Evolutionary conservation across 768 basidiomycete species (phyloP), one percentile per base, ranked within the genome.

Genomic region (Suillus alpinus): DNA sequence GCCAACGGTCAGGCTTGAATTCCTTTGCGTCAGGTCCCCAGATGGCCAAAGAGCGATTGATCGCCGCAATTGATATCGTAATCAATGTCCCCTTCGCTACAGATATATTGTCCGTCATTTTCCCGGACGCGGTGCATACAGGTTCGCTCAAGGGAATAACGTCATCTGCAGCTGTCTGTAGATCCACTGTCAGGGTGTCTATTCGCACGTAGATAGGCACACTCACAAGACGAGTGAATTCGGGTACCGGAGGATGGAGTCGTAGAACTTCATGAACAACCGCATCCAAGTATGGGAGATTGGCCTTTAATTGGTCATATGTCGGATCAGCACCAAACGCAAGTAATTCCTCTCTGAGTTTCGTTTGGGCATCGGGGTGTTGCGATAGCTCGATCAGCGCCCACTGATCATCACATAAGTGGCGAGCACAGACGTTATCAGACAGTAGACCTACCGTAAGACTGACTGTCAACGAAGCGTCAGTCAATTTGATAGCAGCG

Each of bases 11-110:
- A n/a, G n/a, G n/a, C n/a, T n/a, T n/a, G n/a, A n/a, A n/a, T n/a
- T n/a, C n/a, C n/a, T n/a, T n/a, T n/a, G n/a, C 77, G 46, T 79
- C 75, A 3, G 70, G 56, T 9, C 84, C 83, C 81, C 83, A 85
- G 16, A 81, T 62, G 6, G 57, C 66, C 36, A 67, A 63, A 2
- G 77, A 75, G 8, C 68, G 65, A 66, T 85, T 83, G 36, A 83
- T 71, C 50, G 65, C 67, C 31, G 66, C 60, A 51, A 82, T 74
- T 0, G 81, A 75, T 4, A 80, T 68, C 13, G 69, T 69, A 6
- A 84, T 63, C 4, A 60, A 49, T 1, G 78, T 74, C n/a, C 79
- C 80, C 57, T 76, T 75, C 3, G 80, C 62, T 18, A 83, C 67
- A 16, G 60, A 62, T 26, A 82, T 64, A 14, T 65, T 67, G 47